phyloP scores from a whole-genome alignment of 805 yeast species.

The Lipomyces lipofer region DNA sequence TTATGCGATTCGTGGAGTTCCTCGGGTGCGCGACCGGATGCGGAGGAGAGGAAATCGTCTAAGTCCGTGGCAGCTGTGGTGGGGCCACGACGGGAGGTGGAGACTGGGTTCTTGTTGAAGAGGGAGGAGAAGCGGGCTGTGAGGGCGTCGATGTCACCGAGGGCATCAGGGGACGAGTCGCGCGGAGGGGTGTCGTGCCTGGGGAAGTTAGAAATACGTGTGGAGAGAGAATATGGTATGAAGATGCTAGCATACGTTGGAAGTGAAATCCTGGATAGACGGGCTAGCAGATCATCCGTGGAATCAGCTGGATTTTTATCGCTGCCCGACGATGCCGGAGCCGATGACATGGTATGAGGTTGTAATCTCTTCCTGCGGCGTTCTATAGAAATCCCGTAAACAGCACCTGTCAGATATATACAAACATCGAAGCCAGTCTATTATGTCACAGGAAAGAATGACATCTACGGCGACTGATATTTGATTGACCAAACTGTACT shows the following conservation, averaged over 20 bases:
- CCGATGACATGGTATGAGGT: too few relatives aligned
- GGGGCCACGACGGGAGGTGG: conserved; percentile 3
- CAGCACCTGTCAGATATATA: too few relatives aligned
- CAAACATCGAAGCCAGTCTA: too few relatives aligned
- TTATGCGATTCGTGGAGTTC: conserved; percentile 1
- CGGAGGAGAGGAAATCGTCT: conserved; percentile 1
- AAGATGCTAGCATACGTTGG: conserved; percentile 12
- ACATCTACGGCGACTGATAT: too few relatives aligned
- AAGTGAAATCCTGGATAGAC: conserved; percentile 9
- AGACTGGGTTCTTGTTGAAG: conserved; percentile 19
- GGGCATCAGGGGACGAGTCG: conserved; percentile 22
- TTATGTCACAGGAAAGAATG: too few relatives aligned
- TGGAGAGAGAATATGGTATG: not conserved
- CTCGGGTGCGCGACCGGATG: not conserved
- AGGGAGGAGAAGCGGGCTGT: conserved; percentile 23
- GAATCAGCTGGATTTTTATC: not conserved
- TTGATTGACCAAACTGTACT: too few relatives aligned
- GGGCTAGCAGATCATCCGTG: conserved; percentile 6
- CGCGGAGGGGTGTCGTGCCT: not conserved
- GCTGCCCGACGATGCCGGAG: too few relatives aligned
- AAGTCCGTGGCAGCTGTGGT: not conserved
- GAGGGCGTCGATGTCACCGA: conserved; percentile 25
- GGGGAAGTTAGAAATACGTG: not conserved
- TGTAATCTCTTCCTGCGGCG: too few relatives aligned
- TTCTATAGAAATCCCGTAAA: too few relatives aligned